Evolutionary conservation across 768 basidiomycete species (phyloP).

Genomic region (Kwoniella shandongensis): DNA sequence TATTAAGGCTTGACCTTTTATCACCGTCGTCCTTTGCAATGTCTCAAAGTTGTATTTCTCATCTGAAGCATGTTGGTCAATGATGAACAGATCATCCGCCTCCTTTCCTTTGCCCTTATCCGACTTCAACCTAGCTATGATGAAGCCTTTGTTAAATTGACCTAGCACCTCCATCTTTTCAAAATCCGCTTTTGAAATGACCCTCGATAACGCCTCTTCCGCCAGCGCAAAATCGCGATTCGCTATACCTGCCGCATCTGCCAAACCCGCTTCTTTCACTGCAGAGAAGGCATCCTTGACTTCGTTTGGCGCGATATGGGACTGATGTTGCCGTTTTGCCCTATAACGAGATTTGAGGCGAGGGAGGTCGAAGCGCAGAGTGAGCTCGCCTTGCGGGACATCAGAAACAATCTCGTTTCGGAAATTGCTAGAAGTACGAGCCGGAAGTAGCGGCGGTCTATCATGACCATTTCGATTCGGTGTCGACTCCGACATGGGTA

Average conservation of each 20-base stretch:
- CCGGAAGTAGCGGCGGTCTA: not conserved
- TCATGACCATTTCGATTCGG: not conserved
- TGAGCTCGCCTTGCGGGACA: constrained; percentile 33
- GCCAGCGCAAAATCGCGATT: constrained; percentile 59
- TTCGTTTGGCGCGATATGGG: not conserved
- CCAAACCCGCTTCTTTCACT: constrained; percentile 21
- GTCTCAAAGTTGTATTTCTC: constrained; percentile 99
- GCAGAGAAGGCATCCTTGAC: constrained; percentile 33
- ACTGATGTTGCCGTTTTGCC: constrained; percentile 17
- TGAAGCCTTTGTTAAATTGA: constrained; percentile 95
- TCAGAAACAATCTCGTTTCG: constrained; percentile 36
- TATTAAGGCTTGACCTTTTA: constrained; percentile 80
- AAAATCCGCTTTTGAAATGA: constrained; percentile 87
- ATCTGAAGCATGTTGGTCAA: constrained; percentile 96
- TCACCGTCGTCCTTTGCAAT: constrained; percentile 82
- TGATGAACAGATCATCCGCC: constrained; percentile 89
- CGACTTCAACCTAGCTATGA: constrained; percentile 70
- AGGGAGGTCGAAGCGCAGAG: constrained; percentile 54
- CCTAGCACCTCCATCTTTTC: constrained; percentile 77
- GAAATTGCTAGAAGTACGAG: constrained; percentile 18
- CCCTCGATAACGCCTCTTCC: constrained; percentile 70
- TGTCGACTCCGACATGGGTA: not conserved
- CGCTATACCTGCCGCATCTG: constrained; percentile 45
- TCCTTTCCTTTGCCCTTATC: constrained; percentile 7
- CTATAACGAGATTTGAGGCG: constrained; percentile 39